These are phyloP conservation scores for Talaromyces atroroseus DNA, from an alignment of 2,329 filamentous ascomycete genomes.

Conservation along the genomic window DNA sequence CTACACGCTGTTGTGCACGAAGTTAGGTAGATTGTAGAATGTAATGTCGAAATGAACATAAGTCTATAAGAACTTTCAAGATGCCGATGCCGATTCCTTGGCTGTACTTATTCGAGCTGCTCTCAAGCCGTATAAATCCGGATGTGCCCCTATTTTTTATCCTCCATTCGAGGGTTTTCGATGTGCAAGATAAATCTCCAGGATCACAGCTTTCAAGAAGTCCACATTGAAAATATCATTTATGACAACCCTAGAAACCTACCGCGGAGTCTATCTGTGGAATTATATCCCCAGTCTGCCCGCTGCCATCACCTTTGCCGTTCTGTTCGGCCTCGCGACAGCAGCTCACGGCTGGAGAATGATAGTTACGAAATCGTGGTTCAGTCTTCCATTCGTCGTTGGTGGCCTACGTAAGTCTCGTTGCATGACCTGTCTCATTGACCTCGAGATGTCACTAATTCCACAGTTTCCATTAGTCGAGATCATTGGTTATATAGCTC, in stretches of 20 bases:
- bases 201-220: neutral
- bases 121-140: neutral
- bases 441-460: neutral
- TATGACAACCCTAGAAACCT: constrained; percentile 6
- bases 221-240: neutral
- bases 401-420: constrained; percentile 8
- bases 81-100: neutral
- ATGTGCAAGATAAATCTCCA: neutral
- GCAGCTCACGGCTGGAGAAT: constrained; percentile 1
- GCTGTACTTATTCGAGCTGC: neutral
- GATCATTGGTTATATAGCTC: constrained; percentile 7
- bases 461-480: neutral
- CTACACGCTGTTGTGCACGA: neutral
- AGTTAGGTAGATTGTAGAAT: neutral
- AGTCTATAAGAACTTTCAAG: neutral
- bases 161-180: neutral
- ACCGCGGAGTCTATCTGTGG: constrained; percentile 1
- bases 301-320: neutral
- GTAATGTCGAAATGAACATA: too few relatives aligned
- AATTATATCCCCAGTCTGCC: constrained; percentile 10
- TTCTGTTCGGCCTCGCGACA: neutral
- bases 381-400: constrained; percentile 4
- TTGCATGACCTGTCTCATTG: neutral
- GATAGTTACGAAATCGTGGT: constrained; percentile 2
- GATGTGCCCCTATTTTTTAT: neutral